Evolutionary conservation across 495 filamentous ascomycete genomes (phyloP), one percentile per base, ranked within the genome.

Genomic region (Lindgomyces ingoldianus): DNA sequence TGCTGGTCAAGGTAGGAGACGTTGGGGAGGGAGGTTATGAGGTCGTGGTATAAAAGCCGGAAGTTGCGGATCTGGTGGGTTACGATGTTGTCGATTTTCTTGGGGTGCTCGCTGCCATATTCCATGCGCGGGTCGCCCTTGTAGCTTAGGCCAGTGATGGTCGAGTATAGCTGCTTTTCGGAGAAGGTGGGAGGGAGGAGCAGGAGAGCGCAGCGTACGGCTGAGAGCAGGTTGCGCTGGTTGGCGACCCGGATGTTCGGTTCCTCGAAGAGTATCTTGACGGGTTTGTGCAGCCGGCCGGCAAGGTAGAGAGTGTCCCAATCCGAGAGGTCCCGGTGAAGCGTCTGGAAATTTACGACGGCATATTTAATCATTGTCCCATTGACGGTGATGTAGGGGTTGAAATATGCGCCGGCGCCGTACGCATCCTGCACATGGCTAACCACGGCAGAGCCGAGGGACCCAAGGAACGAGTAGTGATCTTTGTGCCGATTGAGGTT

Each of bases 321-420:
- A 65, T 90, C 82, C 19, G 83, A 87, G 50, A 98, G 82, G 72
- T 98, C 94, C 19, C 78, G 81, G 68, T 88, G 90, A n/a, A 98
- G 78, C 0, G 91, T 96, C 68, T 90, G 84, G 54, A 97, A 77
- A 69, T 95, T 96, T 10, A 96, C 94, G 2, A 98, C 93, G 18
- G 93, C 94, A 70, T 98, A 98, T 76, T 98, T 98, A 73, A 98
- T 94, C 71, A 96, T 76, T 16, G 90, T 96, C 26, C 95, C 94
- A 71, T 97, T 96, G n/a, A 98, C 86, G 10, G 90, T 92, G 46
- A 98, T 84, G 74, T 93, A 96, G 0, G 94, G 91, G 70, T 98
- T 96, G 80, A 96, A 98, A 74, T 98, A 98, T 30, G 96, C 90
- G 10, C 94, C 94, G 2, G 94, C 94, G 16, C 94, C 94, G 74